Conservation (phyloP, 306 rosid genomes). For the Cucurbita argyrosperma region DNA sequence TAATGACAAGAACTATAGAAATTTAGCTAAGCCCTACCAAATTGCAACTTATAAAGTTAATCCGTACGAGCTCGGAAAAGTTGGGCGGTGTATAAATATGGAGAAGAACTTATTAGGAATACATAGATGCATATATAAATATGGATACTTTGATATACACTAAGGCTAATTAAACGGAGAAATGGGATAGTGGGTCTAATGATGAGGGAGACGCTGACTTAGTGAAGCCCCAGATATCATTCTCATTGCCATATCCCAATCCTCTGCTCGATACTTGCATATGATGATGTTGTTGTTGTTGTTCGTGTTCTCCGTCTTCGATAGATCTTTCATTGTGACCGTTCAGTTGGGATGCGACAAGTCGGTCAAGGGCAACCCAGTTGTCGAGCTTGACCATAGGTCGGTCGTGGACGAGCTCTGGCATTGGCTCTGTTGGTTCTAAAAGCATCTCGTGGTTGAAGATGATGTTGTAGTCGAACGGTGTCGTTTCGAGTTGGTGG, state of each 20-base stretch:
- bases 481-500: not conserved
- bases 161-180: slow-evolving; percentile 22
- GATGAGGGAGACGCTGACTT: slow-evolving; percentile 26
- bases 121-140: not conserved
- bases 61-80: not conserved
- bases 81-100: not conserved
- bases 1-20: too few species aligned
- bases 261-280: slow-evolving; percentile 17
- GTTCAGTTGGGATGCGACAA: slow-evolving; percentile 44
- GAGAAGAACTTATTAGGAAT: not conserved
- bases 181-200: slow-evolving; percentile 41
- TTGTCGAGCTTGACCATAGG: slow-evolving; percentile 7
- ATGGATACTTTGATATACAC: not conserved
- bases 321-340: slow-evolving; percentile 22
- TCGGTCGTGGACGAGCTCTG: not conserved
- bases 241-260: slow-evolving; percentile 15
- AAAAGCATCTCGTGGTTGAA: slow-evolving; percentile 20
- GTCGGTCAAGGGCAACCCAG: slow-evolving; percentile 37
- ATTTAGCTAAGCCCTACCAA: too few species aligned
- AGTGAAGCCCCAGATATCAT: slow-evolving; percentile 31
- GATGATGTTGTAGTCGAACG: slow-evolving; percentile 9
- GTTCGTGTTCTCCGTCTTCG: not conserved
- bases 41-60: too few species aligned
- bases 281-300: not conserved
- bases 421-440: slow-evolving; percentile 12